Conservation (phyloP, 768 basidiomycete species). For the Pholiota molesta region DNA sequence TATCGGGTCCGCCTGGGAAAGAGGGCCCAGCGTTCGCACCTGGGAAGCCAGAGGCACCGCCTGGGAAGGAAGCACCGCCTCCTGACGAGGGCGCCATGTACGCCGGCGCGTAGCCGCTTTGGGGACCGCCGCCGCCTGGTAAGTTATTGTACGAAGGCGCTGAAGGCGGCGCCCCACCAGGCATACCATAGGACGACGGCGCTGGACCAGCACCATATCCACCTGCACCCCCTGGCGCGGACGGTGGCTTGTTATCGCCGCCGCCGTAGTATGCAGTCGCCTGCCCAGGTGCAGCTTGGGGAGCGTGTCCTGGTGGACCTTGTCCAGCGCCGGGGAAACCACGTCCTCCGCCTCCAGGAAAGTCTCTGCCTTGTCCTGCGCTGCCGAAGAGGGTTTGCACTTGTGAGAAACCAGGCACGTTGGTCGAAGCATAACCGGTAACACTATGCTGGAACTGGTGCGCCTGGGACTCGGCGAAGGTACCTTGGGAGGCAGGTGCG, state of each 20-base stretch:
- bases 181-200: constrained; percentile 23
- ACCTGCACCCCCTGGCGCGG: constrained; percentile 19
- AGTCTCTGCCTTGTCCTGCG: constrained; percentile 28
- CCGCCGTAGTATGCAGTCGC: constrained; percentile 34
- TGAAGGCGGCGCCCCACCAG: constrained; percentile 29
- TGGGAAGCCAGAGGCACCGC: constrained; percentile 21
- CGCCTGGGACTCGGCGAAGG: constrained; percentile 51
- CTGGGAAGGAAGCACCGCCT: constrained; percentile 29
- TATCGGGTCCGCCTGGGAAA: constrained; percentile 11
- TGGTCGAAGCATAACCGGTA: constrained; percentile 41
- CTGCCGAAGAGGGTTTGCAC: constrained; percentile 41
- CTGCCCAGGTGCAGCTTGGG: constrained; percentile 22
- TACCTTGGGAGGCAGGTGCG: constrained; percentile 45
- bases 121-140: constrained; percentile 23
- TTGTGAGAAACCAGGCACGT: constrained; percentile 51
- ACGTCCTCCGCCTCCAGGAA: constrained; percentile 23
- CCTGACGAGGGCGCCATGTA: constrained; percentile 30
- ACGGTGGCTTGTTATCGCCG: constrained; percentile 14
- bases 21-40: constrained; percentile 19
- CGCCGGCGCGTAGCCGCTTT: constrained; percentile 25
- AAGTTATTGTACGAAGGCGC: constrained; percentile 27
- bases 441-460: constrained; percentile 50
- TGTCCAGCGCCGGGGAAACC: neutral
- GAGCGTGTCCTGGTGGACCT: neutral
- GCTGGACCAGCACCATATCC: constrained; percentile 19